Evolutionary conservation across 441 rosid species (phyloP).

Genomic region (Breynia disticha): DNA sequence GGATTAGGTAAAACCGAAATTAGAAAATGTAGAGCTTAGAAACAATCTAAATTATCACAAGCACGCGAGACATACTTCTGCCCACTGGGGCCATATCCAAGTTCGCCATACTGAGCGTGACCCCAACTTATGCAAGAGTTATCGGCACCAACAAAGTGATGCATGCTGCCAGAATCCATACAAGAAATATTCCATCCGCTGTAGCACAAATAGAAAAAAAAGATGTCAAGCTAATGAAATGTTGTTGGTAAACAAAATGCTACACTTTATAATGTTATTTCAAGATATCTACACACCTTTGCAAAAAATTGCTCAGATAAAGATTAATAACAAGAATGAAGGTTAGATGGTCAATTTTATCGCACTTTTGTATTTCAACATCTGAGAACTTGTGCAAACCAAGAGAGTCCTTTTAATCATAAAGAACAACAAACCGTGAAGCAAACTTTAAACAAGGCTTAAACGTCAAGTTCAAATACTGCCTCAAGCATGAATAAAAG

Average conservation of each 20-base stretch:
- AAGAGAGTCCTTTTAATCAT: no score
- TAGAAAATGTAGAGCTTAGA: neutral
- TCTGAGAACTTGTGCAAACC: no score
- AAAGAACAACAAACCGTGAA: no score
- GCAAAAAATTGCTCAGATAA: no score
- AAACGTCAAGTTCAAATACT: neutral
- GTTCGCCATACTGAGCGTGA: conserved; percentile 80
- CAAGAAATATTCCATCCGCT: conserved; percentile 97
- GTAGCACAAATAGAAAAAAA: conserved; percentile 1
- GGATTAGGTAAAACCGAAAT: conserved; percentile 10
- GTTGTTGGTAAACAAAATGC: neutral
- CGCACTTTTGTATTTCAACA: no score
- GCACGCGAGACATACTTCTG: conserved; percentile 53
- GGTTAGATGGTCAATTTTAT: no score
- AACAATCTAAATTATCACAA: conserved; percentile 1
- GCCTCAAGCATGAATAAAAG: neutral
- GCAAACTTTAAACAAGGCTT: no score
- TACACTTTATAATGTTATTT: no score
- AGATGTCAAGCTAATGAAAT: neutral
- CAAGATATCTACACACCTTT: no score
- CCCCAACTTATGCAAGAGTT: conserved; percentile 98
- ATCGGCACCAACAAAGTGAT: conserved; percentile 97
- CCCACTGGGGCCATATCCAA: conserved; percentile 90
- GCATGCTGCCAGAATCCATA: conserved; percentile 98
- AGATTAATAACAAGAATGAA: no score